These are phyloP conservation scores for Diaporthe humulicola DNA, from an alignment of 2,329 filamentous ascomycete species.

Conservation along the genomic window DNA sequence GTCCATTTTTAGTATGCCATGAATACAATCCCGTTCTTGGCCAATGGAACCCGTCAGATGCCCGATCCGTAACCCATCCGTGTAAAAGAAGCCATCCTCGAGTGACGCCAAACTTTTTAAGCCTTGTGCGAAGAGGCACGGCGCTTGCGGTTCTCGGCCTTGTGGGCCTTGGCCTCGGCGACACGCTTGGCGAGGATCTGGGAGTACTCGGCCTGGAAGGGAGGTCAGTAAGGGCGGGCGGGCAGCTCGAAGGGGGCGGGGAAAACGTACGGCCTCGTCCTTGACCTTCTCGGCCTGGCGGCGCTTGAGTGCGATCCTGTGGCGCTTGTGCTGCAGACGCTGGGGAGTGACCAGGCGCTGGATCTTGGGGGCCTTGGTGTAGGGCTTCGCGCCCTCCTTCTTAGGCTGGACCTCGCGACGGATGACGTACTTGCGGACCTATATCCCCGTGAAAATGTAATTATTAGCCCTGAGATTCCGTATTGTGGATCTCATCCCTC, in stretches of 20 bases:
- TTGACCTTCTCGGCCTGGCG: slow-evolving; percentile 97
- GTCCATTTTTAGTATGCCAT: slow-evolving; percentile 45
- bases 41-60: slow-evolving; percentile 37
- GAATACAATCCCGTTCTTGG: slow-evolving; percentile 44
- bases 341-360: slow-evolving; percentile 99
- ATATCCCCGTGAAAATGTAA: slow-evolving; percentile 57
- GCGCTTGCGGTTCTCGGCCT: slow-evolving; percentile 95
- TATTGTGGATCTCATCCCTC: slow-evolving; percentile 48
- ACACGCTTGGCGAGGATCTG: slow-evolving; percentile 97
- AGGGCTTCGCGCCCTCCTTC: slow-evolving; percentile 96
- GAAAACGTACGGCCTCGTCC: slow-evolving; percentile 91
- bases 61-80: slow-evolving; percentile 45
- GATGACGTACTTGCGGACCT: slow-evolving; percentile 99
- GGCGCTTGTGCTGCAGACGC: slow-evolving; percentile 99
- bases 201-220: slow-evolving; percentile 91
- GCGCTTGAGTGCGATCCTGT: slow-evolving; percentile 97
- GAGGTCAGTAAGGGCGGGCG: slow-evolving; percentile 50
- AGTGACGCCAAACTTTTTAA: slow-evolving; percentile 64
- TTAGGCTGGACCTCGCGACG: slow-evolving; percentile 97
- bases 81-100: slow-evolving; percentile 53
- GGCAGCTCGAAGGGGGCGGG: not conserved
- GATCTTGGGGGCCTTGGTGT: slow-evolving; percentile 99
- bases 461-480: slow-evolving; percentile 50
- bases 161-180: slow-evolving; percentile 93
- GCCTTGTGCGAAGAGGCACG: slow-evolving; percentile 91